phyloP scores from a whole-genome alignment of 106 monocot genomes.

The Platanthera zijinensis region DNA sequence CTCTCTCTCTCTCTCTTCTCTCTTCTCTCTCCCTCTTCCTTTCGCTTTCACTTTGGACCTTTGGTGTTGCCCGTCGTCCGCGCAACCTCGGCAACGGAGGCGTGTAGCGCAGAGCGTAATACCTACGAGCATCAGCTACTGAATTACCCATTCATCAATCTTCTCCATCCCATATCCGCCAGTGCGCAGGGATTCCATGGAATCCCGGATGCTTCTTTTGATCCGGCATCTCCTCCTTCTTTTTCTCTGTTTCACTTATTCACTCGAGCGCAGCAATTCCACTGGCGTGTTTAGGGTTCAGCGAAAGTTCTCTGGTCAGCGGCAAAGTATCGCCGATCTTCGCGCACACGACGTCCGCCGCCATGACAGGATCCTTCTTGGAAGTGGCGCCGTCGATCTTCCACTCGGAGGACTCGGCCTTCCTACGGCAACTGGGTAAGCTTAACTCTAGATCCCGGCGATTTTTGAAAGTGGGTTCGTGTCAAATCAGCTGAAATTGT shows the following conservation, averaged over 20 bases:
- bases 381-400: conserved; percentile 33
- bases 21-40: too few species aligned
- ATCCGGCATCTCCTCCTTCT: background rate
- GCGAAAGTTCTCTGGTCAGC: conserved; percentile 29
- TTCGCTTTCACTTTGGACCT: too few species aligned
- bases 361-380: conserved; percentile 43
- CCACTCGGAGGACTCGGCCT: conserved; percentile 62
- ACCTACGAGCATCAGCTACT: too few species aligned
- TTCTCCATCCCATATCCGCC: background rate
- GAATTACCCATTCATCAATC: background rate
- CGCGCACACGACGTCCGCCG: conserved; percentile 64
- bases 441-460: background rate
- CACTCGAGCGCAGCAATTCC: background rate
- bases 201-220: background rate
- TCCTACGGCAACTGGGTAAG: conserved; percentile 63
- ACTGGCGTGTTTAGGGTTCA: conserved; percentile 49
- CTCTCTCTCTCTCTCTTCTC: background rate
- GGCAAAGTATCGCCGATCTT: conserved; percentile 29
- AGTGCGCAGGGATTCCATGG: background rate
- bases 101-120: too few species aligned
- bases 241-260: background rate
- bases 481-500: background rate
- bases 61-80: too few species aligned
- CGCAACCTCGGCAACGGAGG: too few species aligned
- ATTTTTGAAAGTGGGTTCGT: background rate